Evolutionary conservation across 306 rosid genomes (phyloP), one percentile per base, ranked within the genome.

Genomic region (Vigna nakashimae): DNA sequence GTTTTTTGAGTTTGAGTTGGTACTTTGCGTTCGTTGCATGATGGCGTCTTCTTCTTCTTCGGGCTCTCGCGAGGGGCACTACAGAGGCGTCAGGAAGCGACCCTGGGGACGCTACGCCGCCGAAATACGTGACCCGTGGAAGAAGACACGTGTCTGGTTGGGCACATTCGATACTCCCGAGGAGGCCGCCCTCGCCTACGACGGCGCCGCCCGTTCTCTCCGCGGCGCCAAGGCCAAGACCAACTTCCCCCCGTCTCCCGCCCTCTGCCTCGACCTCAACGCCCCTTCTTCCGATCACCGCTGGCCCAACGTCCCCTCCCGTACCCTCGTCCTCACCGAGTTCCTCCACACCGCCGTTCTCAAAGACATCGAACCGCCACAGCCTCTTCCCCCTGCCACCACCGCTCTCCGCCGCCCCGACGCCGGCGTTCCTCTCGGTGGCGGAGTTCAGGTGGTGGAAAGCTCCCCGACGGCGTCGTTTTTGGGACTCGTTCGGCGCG

Each of bases 81-180:
- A 89, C 88, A 81, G 99, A 70, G 99, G 99, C 0, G 99, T 95
- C 0, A 52, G 99, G 2, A 95, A 95, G 96, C 75, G 99, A 73
- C 99, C 99, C 0, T 95, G 99, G 99, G 99, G 99, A 2, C 90
- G 99, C 16, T 95, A 95, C 82, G 99, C 99, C 0, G 99, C 99
- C 0, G 99, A 95, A 87, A 95, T 95, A 30, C 87, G 99, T 3
- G 99, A 95, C 52, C 99, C 99, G 0, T 95, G 99, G 99, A 95
- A 95, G 89, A 95, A 95, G 55, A 95, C 99, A 0, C 84, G 99
- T 17, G 99, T 95, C 12, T 95, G 99, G 99, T 38, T 95, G 6
- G 99, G 99, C 4, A 95, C 99, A 32, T 95, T 95, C 63, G 99
- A 95, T 72, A 95, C 99, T 0, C 98, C 99, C 0, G 97, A 95